Percentiles rank a stretch among this genome's conserved stretches.
Conservation (phyloP, 2,329 filamentous ascomycete genomes). For the Hymenoscyphus occultus region DNA sequence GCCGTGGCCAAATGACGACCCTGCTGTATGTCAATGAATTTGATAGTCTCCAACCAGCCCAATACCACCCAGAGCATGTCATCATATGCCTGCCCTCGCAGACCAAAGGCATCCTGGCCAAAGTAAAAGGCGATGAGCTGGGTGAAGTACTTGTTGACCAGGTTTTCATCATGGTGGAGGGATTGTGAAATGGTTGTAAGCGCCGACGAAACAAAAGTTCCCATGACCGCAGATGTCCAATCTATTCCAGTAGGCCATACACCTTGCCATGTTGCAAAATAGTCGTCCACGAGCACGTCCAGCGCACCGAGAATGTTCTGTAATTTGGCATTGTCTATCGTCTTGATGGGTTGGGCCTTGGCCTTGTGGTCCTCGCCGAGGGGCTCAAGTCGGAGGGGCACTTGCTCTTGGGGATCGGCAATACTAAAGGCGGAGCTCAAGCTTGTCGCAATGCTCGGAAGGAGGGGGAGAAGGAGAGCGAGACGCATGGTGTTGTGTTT, state of each 20-base stretch:
- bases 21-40: conserved; percentile 71
- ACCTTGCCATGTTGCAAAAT: conserved; percentile 73
- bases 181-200: conserved; percentile 65
- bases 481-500: conserved; percentile 19
- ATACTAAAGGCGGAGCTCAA: conserved; percentile 10
- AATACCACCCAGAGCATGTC: conserved; percentile 96
- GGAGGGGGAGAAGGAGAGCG: conserved; percentile 10
- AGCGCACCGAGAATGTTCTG: conserved; percentile 54
- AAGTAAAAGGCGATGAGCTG: conserved; percentile 79
- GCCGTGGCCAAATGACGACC: conserved; percentile 58
- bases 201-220: conserved; percentile 73
- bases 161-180: conserved; percentile 57
- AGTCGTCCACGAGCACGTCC: conserved; percentile 71
- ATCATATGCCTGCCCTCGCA: conserved; percentile 80
- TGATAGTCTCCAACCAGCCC: conserved; percentile 80
- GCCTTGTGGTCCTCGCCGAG: conserved; percentile 14
- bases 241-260: conserved; percentile 86
- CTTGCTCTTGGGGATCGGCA: conserved; percentile 1
- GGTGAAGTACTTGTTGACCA: conserved; percentile 79
- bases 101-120: conserved; percentile 73
- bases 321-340: conserved; percentile 19
- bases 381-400: conserved; percentile 11
- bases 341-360: conserved; percentile 15
- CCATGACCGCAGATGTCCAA: conserved; percentile 86
- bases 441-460: conserved; percentile 15